Evolutionary conservation across 768 basidiomycete species (phyloP), one percentile per base, ranked within the genome.

Genomic region (Neoboletus magnificus): DNA sequence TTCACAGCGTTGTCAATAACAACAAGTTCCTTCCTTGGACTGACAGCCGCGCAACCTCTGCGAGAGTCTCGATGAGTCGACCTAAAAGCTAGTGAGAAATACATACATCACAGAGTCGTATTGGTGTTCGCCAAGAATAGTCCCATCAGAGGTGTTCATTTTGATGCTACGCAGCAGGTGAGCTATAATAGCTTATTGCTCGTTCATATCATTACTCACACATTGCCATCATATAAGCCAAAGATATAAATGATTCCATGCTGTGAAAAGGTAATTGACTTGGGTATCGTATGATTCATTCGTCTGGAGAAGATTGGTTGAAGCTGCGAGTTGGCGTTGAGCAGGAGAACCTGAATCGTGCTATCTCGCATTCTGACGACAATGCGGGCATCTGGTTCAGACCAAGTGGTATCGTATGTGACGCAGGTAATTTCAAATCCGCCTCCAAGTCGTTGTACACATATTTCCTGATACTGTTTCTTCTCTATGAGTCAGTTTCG

Each of bases 381-480:
- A 42, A 58, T 10, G 7, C 27, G 15, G 18, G 50, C 29, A 3
- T 39, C 37, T 6, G 29, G 39, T 16, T 50, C 15, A 1, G 49
- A 40, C 49, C 49, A 55, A 30, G 37, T 13, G 2, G 37, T 22
- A 47, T 57, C 50, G 20, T 29, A 48, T 5, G 56, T 7, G 18
- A 60, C 3, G 12, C 52, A 60, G 18, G 56, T 58, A 22, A 60
- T 54, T 40, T 60, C 49, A 23, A 58, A 50, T 4, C 59, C 52
- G 1, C 25, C 42, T 4, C 59, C 53, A 7, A 61, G 57, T 10
- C 54, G 35, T 29, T 22, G 33, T 18, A 27, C 22, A 11, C 60
- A 61, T 8, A 59, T 55, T 33, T 61, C 47, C 33, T 61, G 60
- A 43, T 36, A 61, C 4, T 41, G 29, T 39, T 41, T 57, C 54